phyloP scores from a whole-genome alignment of 257 asterid species.

The Penstemon davidsonii region DNA sequence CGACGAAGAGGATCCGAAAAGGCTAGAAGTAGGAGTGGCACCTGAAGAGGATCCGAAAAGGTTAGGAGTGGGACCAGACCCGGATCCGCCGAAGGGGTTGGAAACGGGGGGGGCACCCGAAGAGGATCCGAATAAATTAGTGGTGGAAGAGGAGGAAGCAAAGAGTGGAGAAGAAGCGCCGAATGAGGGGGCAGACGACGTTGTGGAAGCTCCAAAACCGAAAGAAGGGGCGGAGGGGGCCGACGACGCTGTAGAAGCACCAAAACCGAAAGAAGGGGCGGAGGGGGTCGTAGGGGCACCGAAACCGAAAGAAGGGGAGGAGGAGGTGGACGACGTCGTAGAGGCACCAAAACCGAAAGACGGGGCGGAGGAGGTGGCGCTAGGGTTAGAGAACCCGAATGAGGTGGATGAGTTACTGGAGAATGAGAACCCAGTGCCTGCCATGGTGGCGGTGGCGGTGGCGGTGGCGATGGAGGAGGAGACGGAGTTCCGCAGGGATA shows the following conservation, averaged over 20 bases:
- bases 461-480: background rate
- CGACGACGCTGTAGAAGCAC: too few species aligned
- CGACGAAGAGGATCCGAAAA: constrained; percentile 27
- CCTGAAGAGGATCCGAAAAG: constrained; percentile 36
- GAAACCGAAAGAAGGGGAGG: constrained; percentile 46
- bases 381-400: constrained; percentile 42
- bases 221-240: background rate
- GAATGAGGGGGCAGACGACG: constrained; percentile 2
- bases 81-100: constrained; percentile 32
- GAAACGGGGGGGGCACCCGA: constrained; percentile 27
- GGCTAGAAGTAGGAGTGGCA: constrained; percentile 29
- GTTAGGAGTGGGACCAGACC: constrained; percentile 2
- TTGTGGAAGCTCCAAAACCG: background rate
- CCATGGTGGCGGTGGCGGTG: constrained; percentile 31
- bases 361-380: constrained; percentile 41
- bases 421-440: constrained; percentile 54
- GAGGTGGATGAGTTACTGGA: constrained; percentile 38
- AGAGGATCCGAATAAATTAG: constrained; percentile 35
- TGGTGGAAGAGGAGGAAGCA: constrained; percentile 23
- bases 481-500: constrained; percentile 8
- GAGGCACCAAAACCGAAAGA: constrained; percentile 45
- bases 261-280: too few species aligned
- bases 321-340: constrained; percentile 31
- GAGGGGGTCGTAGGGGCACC: constrained; percentile 35
- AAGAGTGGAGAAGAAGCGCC: background rate